These are phyloP conservation scores for Russula dissimulans DNA, from an alignment of 768 basidiomycete species.

Conservation along the genomic window DNA sequence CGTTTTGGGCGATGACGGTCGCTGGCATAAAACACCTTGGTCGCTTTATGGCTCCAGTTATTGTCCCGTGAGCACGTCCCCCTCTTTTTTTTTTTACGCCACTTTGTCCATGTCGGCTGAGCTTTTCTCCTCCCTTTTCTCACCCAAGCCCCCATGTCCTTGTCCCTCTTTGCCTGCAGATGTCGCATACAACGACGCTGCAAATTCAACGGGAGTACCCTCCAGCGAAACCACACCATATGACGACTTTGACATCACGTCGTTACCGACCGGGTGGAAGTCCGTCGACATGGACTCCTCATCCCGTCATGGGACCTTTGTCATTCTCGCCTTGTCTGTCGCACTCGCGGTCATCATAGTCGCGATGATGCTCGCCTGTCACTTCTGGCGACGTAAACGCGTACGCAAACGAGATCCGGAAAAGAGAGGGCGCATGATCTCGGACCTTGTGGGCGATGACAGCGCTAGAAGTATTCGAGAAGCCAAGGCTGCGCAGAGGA, in stretches of 20 bases:
- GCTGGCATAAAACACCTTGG: conserved; percentile 30
- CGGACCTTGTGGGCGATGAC: conserved; percentile 24
- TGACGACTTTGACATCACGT: conserved; percentile 19
- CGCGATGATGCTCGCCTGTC: conserved; percentile 48
- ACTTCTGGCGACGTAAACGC: conserved; percentile 47
- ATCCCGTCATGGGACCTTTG: conserved; percentile 5
- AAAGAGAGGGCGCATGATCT: conserved; percentile 32
- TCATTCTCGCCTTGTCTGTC: conserved; percentile 47
- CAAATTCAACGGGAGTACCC: background rate
- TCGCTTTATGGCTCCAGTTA: conserved; percentile 65
- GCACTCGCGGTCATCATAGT: conserved; percentile 54
- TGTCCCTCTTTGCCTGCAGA: background rate
- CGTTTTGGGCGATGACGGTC: conserved; percentile 18
- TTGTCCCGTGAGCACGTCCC: conserved; percentile 37
- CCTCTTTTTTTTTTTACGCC: background rate
- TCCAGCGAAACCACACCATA: background rate
- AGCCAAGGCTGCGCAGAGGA: conserved; percentile 40
- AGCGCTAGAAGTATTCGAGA: conserved; percentile 30
- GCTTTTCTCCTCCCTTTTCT: conserved; percentile 29
- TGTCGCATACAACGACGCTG: background rate
- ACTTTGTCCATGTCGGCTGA: background rate
- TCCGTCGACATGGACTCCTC: background rate
- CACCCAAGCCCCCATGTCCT: background rate
- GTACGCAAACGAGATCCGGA: conserved; percentile 43
- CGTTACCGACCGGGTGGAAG: conserved; percentile 22